Base-by-base conservation (phyloP, 2,329 filamentous ascomycete species). In the Exophiala lecanii-corni region DNA sequence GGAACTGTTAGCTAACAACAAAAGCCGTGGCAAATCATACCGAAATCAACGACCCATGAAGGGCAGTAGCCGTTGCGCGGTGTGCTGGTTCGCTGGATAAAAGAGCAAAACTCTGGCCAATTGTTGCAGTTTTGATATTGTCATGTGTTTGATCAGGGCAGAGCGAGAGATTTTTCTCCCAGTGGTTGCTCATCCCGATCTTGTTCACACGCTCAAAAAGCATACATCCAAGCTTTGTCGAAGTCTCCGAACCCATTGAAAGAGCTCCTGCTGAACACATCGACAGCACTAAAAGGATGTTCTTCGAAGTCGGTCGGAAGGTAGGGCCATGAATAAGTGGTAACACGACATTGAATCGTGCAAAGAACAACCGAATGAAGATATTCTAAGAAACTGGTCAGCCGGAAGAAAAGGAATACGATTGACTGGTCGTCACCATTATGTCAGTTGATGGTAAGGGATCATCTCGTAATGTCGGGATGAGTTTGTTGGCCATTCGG, bases 321-420 rank as follows among this genome's bases (percentile, higher is more conserved):
- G 49, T 51, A 16, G 49, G 41, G 5, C 21, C 33, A 31, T 51
- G 49, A 12, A 51, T 23, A 3, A 51, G 6, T 30, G 49, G 49
- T 25, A 51, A 18, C 2, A 39, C 32, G 23, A 40, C 26, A 30
- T 49, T 43, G 32, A 49, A 51, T 4, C 45, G 34, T 6, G 39
- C 40, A 57, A 81, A 81, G 60, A 75, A 82, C 2, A 81, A 36
- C 23, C 52, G 54, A 5, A 57, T 48, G 28, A 53, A 57, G 10
- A 57, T 41, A 35, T 56, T 54, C 33, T 35, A 13, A 9, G 30
- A 35, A 18, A 17, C 9, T 35, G 7, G 19, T 17, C 13, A 33
- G 16, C 7, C 7, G 7, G 16, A 33, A 9, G 6, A 6, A n/a
- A 9, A 33, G 7, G 16, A 6, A 15, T 15, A n/a, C 6, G 7